Conservation (phyloP, 2,329 filamentous ascomycete species). For the Fusarium sp. region DNA sequence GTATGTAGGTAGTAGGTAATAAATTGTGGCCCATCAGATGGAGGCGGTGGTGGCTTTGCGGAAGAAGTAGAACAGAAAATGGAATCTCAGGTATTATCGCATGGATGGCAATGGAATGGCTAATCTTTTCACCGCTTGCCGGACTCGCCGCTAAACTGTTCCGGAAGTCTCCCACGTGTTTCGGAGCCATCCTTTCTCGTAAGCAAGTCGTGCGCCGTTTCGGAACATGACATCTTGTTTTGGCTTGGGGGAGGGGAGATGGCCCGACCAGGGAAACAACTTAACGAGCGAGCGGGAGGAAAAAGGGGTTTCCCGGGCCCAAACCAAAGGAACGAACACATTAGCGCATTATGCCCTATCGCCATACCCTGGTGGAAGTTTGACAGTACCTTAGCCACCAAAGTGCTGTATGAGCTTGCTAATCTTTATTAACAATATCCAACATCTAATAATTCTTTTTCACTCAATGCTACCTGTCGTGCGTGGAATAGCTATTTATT, state of each 20-base stretch:
- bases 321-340: conserved; percentile 16
- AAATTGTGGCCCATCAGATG: conserved; percentile 21
- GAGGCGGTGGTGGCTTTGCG: conserved; percentile 29
- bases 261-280: conserved; percentile 23
- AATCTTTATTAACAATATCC: background rate
- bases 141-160: conserved; percentile 41
- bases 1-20: background rate
- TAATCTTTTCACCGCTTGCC: conserved; percentile 40
- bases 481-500: background rate
- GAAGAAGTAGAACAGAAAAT: background rate
- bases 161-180: conserved; percentile 44
- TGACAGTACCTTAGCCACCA: conserved; percentile 3
- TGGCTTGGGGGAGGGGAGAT: conserved; percentile 7
- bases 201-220: conserved; percentile 25
- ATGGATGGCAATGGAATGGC: conserved; percentile 20
- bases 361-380: background rate
- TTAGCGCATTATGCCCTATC: conserved; percentile 30
- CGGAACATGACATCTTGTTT: conserved; percentile 27
- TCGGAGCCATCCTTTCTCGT: conserved; percentile 27
- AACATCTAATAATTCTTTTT: background rate
- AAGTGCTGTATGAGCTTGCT: conserved; percentile 1
- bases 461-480: background rate
- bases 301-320: conserved; percentile 36
- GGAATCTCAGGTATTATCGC: background rate
- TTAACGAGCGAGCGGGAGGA: conserved; percentile 26